Conservation (phyloP, 805 yeast genomes). For the Yamadazyma paraphyllophila region DNA sequence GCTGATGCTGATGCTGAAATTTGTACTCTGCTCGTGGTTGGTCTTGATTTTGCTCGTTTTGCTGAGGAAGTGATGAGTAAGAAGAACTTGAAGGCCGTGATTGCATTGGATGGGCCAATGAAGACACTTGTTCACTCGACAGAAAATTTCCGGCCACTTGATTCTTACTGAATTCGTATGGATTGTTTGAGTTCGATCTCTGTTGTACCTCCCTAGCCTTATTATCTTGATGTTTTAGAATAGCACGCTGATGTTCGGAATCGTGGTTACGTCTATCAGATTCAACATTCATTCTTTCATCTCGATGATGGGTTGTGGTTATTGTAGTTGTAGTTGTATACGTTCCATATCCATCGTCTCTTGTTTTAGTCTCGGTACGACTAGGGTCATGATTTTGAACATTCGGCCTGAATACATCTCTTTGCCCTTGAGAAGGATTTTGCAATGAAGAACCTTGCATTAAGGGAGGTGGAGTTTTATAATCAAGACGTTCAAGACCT, state of each 20-base stretch:
- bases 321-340: constrained; percentile 15
- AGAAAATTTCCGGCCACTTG: not conserved
- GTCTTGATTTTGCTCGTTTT: not conserved
- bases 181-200: too few relatives aligned
- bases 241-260: not conserved
- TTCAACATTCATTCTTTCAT: not conserved
- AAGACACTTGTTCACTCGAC: not conserved
- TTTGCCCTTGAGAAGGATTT: constrained; percentile 3
- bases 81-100: not conserved
- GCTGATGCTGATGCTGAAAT: not conserved
- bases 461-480: constrained; percentile 1
- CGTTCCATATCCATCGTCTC: constrained; percentile 6
- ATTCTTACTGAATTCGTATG: too few relatives aligned
- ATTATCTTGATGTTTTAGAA: not conserved
- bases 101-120: not conserved
- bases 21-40: not conserved
- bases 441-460: not conserved
- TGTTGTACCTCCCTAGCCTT: not conserved
- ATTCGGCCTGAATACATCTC: constrained; percentile 3
- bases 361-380: not conserved
- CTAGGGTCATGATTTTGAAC: not conserved
- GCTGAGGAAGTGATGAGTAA: not conserved
- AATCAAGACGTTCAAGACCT: not conserved
- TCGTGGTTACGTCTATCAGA: not conserved
- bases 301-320: constrained; percentile 13